Evolutionary conservation across 2,329 filamentous ascomycete species (phyloP).

Genomic region (Monosporascus sp.): DNA sequence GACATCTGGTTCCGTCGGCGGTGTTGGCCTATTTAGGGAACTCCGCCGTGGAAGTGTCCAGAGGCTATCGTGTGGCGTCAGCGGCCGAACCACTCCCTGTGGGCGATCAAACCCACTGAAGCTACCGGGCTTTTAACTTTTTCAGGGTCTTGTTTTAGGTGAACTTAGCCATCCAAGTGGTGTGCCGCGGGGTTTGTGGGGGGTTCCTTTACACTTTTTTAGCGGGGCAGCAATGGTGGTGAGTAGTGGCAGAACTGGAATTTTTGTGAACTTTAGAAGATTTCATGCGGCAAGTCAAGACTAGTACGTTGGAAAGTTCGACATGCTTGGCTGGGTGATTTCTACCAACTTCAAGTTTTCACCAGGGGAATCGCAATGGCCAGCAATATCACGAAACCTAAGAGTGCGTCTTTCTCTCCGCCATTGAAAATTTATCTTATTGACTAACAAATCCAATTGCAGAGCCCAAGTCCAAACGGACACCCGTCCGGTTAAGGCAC

Average conservation of each 20-base stretch:
- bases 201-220: no score
- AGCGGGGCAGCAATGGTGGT: constrained; percentile 13
- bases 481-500: constrained; percentile 80
- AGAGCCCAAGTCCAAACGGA: constrained; percentile 96
- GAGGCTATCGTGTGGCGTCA: background rate
- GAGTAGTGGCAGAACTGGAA: constrained; percentile 16
- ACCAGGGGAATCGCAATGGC: constrained; percentile 17
- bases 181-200: no score
- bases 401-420: constrained; percentile 17
- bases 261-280: constrained; percentile 12
- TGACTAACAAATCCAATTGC: constrained; percentile 9
- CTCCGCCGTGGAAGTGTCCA: constrained; percentile 4
- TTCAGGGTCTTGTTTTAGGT: background rate
- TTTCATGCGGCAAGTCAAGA: constrained; percentile 12
- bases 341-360: constrained; percentile 3
- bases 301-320: no score
- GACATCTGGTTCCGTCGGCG: background rate
- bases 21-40: constrained; percentile 8
- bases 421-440: background rate
- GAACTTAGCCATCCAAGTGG: no score
- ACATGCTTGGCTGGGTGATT: background rate
- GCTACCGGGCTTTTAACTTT: constrained; percentile 2
- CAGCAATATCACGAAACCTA: constrained; percentile 25
- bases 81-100: background rate
- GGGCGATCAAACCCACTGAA: constrained; percentile 2